A percentile compares a stretch with the other conserved stretches of the same genome.
Evolutionary conservation across 202 grass and related monocot species (phyloP).

Genomic region (Elaeis oleifera): DNA sequence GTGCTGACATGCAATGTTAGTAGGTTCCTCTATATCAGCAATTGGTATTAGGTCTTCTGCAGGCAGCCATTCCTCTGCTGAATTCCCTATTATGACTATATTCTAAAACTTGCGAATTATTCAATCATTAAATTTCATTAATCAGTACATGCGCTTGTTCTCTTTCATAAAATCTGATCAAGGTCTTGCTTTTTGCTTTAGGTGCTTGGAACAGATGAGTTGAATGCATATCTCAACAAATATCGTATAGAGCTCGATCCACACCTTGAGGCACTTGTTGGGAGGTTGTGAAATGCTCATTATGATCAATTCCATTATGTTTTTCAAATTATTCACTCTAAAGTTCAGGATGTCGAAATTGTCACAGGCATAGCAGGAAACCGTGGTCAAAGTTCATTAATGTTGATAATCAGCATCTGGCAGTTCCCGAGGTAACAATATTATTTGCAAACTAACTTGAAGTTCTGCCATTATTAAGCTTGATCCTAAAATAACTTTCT

Average conservation of each 20-base stretch:
- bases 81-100: no score
- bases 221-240: slow-evolving; percentile 57
- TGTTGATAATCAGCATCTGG: slow-evolving; percentile 14
- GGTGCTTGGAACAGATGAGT: slow-evolving; percentile 73
- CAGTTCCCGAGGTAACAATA: slow-evolving; percentile 13
- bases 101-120: no score
- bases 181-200: slow-evolving; percentile 22
- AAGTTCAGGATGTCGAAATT: not conserved
- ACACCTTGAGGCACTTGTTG: slow-evolving; percentile 63
- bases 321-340: not conserved
- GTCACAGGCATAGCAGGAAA: slow-evolving; percentile 15
- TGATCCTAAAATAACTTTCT: no score
- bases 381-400: slow-evolving; percentile 19
- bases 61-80: no score
- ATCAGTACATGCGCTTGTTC: not conserved
- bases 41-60: no score
- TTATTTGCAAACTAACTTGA: not conserved
- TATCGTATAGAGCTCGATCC: slow-evolving; percentile 65
- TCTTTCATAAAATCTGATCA: not conserved
- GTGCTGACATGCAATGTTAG: no score
- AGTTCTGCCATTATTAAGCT: no score
- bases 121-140: no score
- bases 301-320: not conserved
- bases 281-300: slow-evolving; percentile 32
- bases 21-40: no score